Base-by-base conservation (phyloP, 2,329 filamentous ascomycete genomes). In the Verticillium alfalfae region DNA sequence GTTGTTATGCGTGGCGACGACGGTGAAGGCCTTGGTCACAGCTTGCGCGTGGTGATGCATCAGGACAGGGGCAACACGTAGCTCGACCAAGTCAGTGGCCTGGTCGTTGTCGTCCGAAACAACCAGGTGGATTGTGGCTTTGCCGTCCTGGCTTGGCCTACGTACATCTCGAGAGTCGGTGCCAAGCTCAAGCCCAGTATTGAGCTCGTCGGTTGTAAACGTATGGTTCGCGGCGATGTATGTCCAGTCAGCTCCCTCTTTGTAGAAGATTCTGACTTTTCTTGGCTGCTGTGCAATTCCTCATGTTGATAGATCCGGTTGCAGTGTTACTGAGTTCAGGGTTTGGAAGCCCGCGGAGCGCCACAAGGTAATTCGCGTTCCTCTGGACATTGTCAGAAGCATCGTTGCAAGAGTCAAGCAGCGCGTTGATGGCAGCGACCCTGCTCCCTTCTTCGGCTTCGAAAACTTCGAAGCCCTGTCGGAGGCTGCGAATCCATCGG, bases 41-140 rank as follows among this genome's bases (percentile, higher is more conserved):
- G 34, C 41, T 62, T 79, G 73, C 6, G 70, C 59, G 57, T 76
- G 74, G 61, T 78, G 73, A 41, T 78, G 76, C 2, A 69, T 71
- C 12, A 78, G 65, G 2, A 78, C 68, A 0, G 76, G 76, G 1
- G 76, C 75, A 9, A 76, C 69, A 3, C 70, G 72, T 4, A 79
- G 63, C 3, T 65, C 66, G 3, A 78, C 74, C 1, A 55, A 55
- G 58, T 75, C 73, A 7, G 18, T 49, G n/a, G 41, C 41, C 6
- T 7, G 8, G 8, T 49, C 41, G 16, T 49, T 7, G 7, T 12
- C 41, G n/a, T 49, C 41, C 41, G 16, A 9, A 12, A 49, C n/a
- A 8, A n/a, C n/a, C 59, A 78, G 74, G 8, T 64, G 62, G 38
- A 71, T 65, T 12, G 15, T 68, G 45, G 67, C 70, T 0, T 62